Percentiles rank a stretch among this genome's conserved stretches.
Evolutionary conservation across 768 basidiomycete genomes (phyloP).

Genomic region (Phylloporus rhodoxanthus): DNA sequence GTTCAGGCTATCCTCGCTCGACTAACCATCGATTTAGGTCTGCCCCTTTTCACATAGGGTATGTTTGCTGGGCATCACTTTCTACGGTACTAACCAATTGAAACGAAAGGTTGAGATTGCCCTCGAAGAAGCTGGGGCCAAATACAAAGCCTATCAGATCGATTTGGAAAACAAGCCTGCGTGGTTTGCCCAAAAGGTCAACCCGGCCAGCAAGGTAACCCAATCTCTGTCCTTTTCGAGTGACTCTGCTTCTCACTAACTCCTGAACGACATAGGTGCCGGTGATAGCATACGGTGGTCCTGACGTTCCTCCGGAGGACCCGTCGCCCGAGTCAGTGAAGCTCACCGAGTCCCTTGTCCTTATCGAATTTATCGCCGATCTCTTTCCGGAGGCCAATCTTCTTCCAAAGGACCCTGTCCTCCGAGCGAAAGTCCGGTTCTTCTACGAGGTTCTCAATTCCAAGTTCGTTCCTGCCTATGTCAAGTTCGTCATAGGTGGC

Average conservation of each 20-base stretch:
- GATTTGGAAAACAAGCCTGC: constrained; percentile 61
- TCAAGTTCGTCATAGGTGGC: constrained; percentile 34
- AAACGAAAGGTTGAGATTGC: constrained; percentile 50
- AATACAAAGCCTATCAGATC: constrained; percentile 49
- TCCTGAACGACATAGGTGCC: constrained; percentile 7
- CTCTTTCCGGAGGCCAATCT: constrained; percentile 43
- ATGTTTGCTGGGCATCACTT: constrained; percentile 7
- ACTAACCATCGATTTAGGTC: constrained; percentile 30
- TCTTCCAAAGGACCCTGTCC: constrained; percentile 50
- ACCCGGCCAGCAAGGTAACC: constrained; percentile 58
- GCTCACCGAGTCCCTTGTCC: constrained; percentile 58
- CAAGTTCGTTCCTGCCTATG: constrained; percentile 39
- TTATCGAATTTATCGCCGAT: constrained; percentile 64
- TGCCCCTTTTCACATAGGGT: constrained; percentile 60
- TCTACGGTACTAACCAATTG: not conserved
- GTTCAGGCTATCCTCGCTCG: not conserved
- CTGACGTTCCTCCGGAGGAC: constrained; percentile 44
- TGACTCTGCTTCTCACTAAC: not conserved
- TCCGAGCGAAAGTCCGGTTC: constrained; percentile 54
- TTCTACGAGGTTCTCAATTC: constrained; percentile 52
- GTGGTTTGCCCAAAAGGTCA: constrained; percentile 62
- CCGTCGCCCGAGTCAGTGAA: constrained; percentile 59
- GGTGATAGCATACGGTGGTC: constrained; percentile 55
- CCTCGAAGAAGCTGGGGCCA: constrained; percentile 47
- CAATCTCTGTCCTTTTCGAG: not conserved